Evolutionary conservation across 768 basidiomycete species (phyloP), one percentile per base, ranked within the genome.

Genomic region (Pisolithus orientalis): DNA sequence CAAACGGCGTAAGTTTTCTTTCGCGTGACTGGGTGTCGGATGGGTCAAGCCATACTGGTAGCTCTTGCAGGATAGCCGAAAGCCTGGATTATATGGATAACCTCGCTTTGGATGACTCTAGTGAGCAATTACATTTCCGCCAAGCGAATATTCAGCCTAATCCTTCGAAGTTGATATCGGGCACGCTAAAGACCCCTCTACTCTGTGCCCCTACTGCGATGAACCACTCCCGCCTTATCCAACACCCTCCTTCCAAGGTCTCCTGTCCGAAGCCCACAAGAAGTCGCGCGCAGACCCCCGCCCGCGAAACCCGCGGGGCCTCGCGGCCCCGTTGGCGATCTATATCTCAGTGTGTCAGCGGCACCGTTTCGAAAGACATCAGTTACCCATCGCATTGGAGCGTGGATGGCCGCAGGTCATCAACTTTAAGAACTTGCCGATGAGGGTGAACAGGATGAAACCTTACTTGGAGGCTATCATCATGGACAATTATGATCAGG

Each of bases 201-300:
- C 74, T 1, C 68, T 91, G 2, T 93, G 90, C 61, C 89, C 90
- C 0, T 93, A 85, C 65, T 93, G 90, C 56, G 90, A 93, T 58
- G 76, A 79, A 17, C 76, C 71, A 0, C 73, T 91, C 10, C 91
- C 90, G 1, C 53, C 72, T 2, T 67, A 72, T 4, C 85, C 85
- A 5, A 85, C 88, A 0, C 77, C 81, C 1, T 68, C 75, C 24
- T 73, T 92, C 29, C 59, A 61, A n/a, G 69, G 70, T 5, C 72
- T 93, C 17, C 71, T 91, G 11, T 65, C 70, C 1, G 65, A 69
- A 1, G 79, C 82, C 1, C 70, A 69, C 43, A 71, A 70, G 37
- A 83, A 80, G 59, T 86, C 90, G 0, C 60, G 64, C 47, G 70
- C 69, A 2, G 84, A 87, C 53, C 77, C 84, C 7, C 83, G 90